Base-by-base conservation (phyloP, 1,284 basidiomycete genomes). In the Testicularia cyperi region DNA sequence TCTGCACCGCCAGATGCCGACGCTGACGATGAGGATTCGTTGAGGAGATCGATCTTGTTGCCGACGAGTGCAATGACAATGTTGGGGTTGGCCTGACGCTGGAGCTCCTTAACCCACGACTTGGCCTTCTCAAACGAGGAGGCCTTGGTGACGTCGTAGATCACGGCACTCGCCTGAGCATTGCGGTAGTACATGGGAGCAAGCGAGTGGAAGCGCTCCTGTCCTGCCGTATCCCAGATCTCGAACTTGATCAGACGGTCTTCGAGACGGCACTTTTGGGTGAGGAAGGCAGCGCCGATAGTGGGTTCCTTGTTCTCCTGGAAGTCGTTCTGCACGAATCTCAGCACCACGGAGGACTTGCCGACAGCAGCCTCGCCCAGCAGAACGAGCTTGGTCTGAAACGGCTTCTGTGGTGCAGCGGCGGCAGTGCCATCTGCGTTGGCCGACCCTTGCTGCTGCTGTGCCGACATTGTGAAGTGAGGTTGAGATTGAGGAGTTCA, bases 111-210 rank as follows among this genome's bases (percentile, higher is more conserved):
- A 61, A 99, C 92, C 94, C 94, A 99, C 25, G 91, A 92, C 81
- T 99, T 98, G 52, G 94, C 94, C 79, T 98, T 98, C 78, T 99
- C 95, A 57, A 98, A 83, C 69, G 92, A 96, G 45, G 88, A 84
- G 12, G 69, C 67, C 77, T 92, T 92, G 42, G 90, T 94, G 45
- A 98, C 87, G 78, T 98, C 94, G 79, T 97, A 98, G 21, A 97
- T 92, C 22, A 98, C 94, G 26, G 97, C 91, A 31, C 92, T 94
- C 6, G 94, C 94, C 78, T 97, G 92, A 9, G 94, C 92, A 71
- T 98, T 96, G 74, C 94, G 88, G 78, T 97, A 98, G 80, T 98
- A 98, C 90, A 94, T 94, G 51, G 90, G 90, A 39, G 88, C 90
- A 52, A 92, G 84, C 49, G 88, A 90, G 78, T 92, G 90, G 80